Evolutionary conservation across 2,329 filamentous ascomycete genomes (phyloP).

Genomic region (Aspergillus amoenus): DNA sequence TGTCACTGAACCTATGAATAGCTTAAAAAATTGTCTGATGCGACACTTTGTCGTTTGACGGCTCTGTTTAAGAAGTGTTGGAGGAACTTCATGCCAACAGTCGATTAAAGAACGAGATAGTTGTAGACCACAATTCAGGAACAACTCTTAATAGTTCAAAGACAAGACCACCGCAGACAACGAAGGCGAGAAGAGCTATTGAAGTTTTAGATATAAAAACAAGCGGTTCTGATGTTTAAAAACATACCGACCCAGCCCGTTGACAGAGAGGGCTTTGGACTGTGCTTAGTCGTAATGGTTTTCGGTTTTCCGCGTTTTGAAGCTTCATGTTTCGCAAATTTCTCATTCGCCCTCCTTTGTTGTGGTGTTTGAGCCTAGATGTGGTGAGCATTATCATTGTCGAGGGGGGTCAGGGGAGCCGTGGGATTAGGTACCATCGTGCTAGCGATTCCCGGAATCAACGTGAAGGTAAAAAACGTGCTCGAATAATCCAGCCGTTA

Average conservation of each 20-base stretch:
- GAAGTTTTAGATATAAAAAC: constrained; percentile 15
- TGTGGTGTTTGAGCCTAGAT: constrained; percentile 62
- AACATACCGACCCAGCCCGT: constrained; percentile 61
- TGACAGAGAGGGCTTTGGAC: constrained; percentile 55
- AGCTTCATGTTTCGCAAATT: constrained; percentile 59
- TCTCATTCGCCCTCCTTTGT: constrained; percentile 64
- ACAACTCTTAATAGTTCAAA: constrained; percentile 55
- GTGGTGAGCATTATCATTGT: neutral
- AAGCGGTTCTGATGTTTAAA: neutral
- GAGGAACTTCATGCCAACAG: constrained; percentile 19
- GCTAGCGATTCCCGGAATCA: neutral
- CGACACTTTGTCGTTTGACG: neutral
- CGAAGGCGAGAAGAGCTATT: constrained; percentile 61
- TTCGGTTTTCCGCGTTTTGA: constrained; percentile 59
- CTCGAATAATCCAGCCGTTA: no score
- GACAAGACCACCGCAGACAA: constrained; percentile 60
- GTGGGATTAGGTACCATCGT: neutral
- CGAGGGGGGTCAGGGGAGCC: neutral
- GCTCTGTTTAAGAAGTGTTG: neutral
- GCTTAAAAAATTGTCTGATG: neutral
- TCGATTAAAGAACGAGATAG: constrained; percentile 29
- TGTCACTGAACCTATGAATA: no score
- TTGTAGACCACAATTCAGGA: constrained; percentile 40
- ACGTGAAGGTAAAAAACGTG: no score
- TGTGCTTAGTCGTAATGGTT: constrained; percentile 48